Evolutionary conservation across 352 stramenopile species (phyloP).

Genomic region (Peronospora destructor): DNA sequence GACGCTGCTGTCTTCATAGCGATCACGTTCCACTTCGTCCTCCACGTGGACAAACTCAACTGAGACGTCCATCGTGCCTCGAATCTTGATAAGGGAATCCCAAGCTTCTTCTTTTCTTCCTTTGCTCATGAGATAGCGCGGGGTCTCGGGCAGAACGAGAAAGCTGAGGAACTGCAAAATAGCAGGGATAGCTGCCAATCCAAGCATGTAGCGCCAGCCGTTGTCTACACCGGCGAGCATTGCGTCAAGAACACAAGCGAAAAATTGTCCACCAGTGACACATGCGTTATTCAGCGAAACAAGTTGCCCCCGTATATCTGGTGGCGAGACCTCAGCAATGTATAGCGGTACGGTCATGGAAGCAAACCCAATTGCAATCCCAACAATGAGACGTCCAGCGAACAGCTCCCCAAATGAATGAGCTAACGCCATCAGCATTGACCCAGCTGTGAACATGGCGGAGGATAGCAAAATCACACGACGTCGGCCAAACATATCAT

Average conservation of each 20-base stretch:
- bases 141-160: constrained; percentile 56
- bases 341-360: constrained; percentile 79
- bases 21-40: constrained; percentile 36
- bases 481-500: constrained; percentile 50
- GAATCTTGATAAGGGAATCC: constrained; percentile 51
- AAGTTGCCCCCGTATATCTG: constrained; percentile 52
- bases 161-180: constrained; percentile 69
- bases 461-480: constrained; percentile 68
- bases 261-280: constrained; percentile 73
- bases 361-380: constrained; percentile 60
- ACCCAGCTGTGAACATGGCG: constrained; percentile 51
- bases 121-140: constrained; percentile 57
- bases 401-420: constrained; percentile 48
- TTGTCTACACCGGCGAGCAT: constrained; percentile 39
- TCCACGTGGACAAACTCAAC: constrained; percentile 60
- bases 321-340: constrained; percentile 66
- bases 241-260: constrained; percentile 54
- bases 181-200: constrained; percentile 53
- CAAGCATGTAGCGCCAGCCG: constrained; percentile 81
- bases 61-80: constrained; percentile 48
- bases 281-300: constrained; percentile 74
- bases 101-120: constrained; percentile 42
- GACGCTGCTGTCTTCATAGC: constrained; percentile 21
- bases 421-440: constrained; percentile 49
- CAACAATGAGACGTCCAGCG: constrained; percentile 53